Percentiles rank a stretch among this genome's conserved stretches.
Evolutionary conservation across 2,329 filamentous ascomycete species (phyloP).

Genomic region (Cercospora zeina): DNA sequence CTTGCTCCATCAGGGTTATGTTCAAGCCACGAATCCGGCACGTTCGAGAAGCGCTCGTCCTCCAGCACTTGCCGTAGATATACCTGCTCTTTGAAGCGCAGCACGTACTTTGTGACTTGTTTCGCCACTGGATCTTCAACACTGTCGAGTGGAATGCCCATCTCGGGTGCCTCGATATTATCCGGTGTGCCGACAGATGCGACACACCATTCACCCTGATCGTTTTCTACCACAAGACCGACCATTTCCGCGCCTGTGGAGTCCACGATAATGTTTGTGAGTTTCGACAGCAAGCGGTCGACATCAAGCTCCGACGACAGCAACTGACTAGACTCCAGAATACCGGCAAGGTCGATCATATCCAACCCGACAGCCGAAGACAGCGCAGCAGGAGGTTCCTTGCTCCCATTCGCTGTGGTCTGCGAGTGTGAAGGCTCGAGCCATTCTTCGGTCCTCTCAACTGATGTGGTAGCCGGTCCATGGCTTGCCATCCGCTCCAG

Average conservation of each 20-base stretch:
- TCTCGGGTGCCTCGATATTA: slow-evolving; percentile 66
- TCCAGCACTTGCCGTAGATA: slow-evolving; percentile 72
- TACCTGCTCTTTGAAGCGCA: slow-evolving; percentile 72
- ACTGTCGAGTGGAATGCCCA: slow-evolving; percentile 63
- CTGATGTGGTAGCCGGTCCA: slow-evolving; percentile 43
- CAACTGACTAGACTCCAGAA: slow-evolving; percentile 75
- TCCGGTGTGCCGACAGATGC: slow-evolving; percentile 74
- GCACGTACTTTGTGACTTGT: slow-evolving; percentile 74
- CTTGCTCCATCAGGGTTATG: slow-evolving; percentile 69
- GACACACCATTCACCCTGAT: slow-evolving; percentile 66
- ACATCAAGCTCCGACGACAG: slow-evolving; percentile 76
- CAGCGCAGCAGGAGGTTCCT: slow-evolving; percentile 39
- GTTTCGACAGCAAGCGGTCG: slow-evolving; percentile 73
- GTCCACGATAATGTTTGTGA: slow-evolving; percentile 78
- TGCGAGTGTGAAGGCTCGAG: slow-evolving; percentile 44
- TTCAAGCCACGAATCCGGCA: slow-evolving; percentile 67
- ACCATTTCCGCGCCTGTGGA: slow-evolving; percentile 73
- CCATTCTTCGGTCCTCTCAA: slow-evolving; percentile 53
- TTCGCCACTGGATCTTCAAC: slow-evolving; percentile 68
- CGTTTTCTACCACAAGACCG: slow-evolving; percentile 72
- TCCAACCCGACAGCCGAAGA: slow-evolving; percentile 66
- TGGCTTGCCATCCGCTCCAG: slow-evolving; percentile 50
- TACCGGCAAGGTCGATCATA: slow-evolving; percentile 79
- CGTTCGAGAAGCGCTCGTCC: slow-evolving; percentile 77
- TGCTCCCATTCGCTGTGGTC: slow-evolving; percentile 40